A percentile compares a stretch with the other conserved stretches of the same genome.
Evolutionary conservation across 2,329 filamentous ascomycete species (phyloP).

Genomic region (Epichloe gansuensis): DNA sequence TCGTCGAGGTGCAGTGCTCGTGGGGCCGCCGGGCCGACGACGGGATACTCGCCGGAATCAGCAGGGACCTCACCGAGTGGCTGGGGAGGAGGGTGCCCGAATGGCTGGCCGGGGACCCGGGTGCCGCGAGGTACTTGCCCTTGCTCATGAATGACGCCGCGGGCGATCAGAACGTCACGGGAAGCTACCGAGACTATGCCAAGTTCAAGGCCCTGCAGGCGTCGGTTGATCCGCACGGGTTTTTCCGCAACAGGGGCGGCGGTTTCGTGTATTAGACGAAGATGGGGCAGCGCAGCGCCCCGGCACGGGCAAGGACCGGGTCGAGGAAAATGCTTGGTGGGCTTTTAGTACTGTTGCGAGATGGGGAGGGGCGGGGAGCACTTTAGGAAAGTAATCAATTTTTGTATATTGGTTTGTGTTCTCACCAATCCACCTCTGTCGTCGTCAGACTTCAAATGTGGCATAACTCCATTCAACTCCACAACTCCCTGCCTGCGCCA

Average conservation of each 20-base stretch:
- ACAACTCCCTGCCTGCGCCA: no score
- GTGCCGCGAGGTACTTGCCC: constrained; percentile 12
- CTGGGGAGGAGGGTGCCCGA: constrained; percentile 11
- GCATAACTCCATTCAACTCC: no score
- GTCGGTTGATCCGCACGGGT: neutral
- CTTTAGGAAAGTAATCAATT: no score
- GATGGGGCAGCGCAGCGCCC: no score
- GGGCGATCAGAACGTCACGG: constrained; percentile 20
- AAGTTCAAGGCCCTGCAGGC: constrained; percentile 20
- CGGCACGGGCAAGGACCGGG: no score
- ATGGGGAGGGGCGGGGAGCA: no score
- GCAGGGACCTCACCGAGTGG: constrained; percentile 11
- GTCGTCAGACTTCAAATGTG: no score
- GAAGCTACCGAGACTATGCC: constrained; percentile 16
- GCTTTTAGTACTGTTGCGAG: no score
- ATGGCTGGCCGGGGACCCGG: constrained; percentile 9
- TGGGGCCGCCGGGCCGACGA: neutral
- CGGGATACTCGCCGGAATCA: constrained; percentile 6
- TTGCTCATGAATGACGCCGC: constrained; percentile 25
- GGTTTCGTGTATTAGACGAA: neutral
- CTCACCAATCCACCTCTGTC: neutral
- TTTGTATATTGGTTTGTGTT: no score
- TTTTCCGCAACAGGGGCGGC: neutral
- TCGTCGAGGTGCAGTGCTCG: neutral
- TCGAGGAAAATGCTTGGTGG: no score